Conservation (phyloP, 208 protist genomes). For the Leishmania tropica region DNA sequence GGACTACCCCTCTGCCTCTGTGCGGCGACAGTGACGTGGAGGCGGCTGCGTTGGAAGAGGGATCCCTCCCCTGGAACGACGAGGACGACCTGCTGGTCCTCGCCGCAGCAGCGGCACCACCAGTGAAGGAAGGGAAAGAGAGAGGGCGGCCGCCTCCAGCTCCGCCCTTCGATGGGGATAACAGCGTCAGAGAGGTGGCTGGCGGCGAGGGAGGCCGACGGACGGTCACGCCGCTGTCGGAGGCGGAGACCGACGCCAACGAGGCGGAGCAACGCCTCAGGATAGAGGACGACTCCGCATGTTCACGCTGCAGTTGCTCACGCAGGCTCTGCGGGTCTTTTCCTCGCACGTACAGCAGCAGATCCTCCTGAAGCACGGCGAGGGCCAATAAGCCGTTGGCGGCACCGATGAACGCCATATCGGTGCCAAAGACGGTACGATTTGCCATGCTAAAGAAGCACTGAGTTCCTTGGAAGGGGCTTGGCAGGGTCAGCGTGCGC, state of each 20-base stretch:
- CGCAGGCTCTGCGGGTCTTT: slow-evolving; percentile 43
- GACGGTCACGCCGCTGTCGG: background rate
- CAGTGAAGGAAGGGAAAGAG: slow-evolving; percentile 1
- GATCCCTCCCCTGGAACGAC: background rate
- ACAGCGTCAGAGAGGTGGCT: background rate
- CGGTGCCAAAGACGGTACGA: slow-evolving; percentile 58
- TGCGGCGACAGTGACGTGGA: background rate
- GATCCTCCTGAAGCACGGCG: slow-evolving; percentile 40
- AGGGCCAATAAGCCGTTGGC: slow-evolving; percentile 61
- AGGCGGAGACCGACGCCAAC: background rate
- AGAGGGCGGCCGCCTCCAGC: background rate
- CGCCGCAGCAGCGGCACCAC: background rate
- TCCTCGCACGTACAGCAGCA: slow-evolving; percentile 48
- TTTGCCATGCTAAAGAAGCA: slow-evolving; percentile 81
- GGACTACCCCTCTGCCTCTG: background rate
- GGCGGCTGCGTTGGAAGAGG: background rate
- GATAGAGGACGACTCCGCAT: background rate
- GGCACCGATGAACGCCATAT: slow-evolving; percentile 71
- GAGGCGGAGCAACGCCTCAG: background rate
- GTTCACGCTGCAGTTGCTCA: slow-evolving; percentile 20
- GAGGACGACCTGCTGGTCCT: background rate
- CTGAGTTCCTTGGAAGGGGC: slow-evolving; percentile 50
- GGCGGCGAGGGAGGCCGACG: background rate
- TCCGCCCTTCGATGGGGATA: background rate
- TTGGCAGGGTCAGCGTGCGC: slow-evolving; percentile 50